Base-by-base conservation (phyloP, 495 filamentous ascomycete genomes). In the Xylaria venustula region DNA sequence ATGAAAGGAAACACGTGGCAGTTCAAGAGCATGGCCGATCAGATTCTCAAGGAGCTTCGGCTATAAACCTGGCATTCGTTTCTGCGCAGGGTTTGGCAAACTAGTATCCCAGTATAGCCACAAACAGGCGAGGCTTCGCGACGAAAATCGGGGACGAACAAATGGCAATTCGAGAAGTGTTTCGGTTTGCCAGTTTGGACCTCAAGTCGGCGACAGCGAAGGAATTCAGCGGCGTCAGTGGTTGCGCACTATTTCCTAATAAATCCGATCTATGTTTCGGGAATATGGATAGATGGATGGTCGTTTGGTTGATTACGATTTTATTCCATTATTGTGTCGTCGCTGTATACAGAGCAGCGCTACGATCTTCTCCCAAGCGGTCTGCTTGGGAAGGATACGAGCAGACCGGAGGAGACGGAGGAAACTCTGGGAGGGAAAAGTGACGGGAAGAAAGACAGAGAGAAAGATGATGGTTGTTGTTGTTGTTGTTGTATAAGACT, bases 1-100 rank as follows among this genome's bases (percentile, higher is more conserved):
- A 87, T 98, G 46, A 86, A 90, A 28, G 96, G 94, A 6, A 90
- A 93, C 40, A 97, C 94, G 62, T 97, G 93, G 93, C 92, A 97
- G 75, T 99, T 97, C 71, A 96, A 97, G 77, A 90, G 91, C 62
- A 92, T 98, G 90, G 94, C 94, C 44, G 91, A 95, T 73, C 90
- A 90, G 69, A 98, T 99, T 71, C 78, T 99, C 64, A 84, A 88
- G 67, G 92, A 93, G 66, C 73, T 99, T 69, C 85, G 90, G 71
- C 82, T 98, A 61, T 97, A 75, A 78, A 4, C 36, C 28, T 14
- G 17, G 45, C 15, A 28, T 15, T 49, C 26, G 15, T 36, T 30
- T 8, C 28, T 26, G 17, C 34, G 47, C n/a, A 25, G 36, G 57
- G 34, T 15, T 34, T 52, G 57, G 37, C 47, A 60, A 36, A 26